phyloP scores from a whole-genome alignment of 2,329 filamentous ascomycete species.

The Curvularia lunata region DNA sequence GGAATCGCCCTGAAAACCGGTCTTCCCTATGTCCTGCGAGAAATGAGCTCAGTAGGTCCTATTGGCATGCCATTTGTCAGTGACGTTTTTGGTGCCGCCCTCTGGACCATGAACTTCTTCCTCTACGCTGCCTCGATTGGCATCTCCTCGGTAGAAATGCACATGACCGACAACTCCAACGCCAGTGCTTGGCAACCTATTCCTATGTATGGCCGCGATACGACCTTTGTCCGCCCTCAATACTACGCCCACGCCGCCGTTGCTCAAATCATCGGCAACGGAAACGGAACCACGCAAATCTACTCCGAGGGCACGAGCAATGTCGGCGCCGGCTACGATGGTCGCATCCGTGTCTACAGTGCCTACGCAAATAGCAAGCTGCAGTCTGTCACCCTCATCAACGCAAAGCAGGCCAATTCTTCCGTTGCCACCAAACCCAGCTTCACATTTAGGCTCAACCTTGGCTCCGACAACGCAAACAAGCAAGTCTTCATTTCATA shows the following conservation, averaged over 20 bases:
- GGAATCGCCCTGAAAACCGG: slow-evolving; percentile 51
- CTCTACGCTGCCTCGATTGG: slow-evolving; percentile 57
- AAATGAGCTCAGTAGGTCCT: slow-evolving; percentile 60
- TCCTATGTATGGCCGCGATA: slow-evolving; percentile 47
- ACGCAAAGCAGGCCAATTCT: slow-evolving; percentile 53
- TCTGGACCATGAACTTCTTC: slow-evolving; percentile 62
- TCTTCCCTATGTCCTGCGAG: slow-evolving; percentile 57
- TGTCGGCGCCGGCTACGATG: slow-evolving; percentile 48
- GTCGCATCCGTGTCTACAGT: slow-evolving; percentile 53
- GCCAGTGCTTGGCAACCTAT: slow-evolving; percentile 59
- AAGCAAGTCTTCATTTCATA: slow-evolving; percentile 56
- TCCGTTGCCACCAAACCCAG: slow-evolving; percentile 47
- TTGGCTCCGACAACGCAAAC: slow-evolving; percentile 50
- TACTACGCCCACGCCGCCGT: slow-evolving; percentile 62
- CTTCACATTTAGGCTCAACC: slow-evolving; percentile 52
- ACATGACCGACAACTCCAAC: slow-evolving; percentile 62
- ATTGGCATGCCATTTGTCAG: slow-evolving; percentile 56
- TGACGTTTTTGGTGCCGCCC: slow-evolving; percentile 57
- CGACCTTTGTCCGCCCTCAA: slow-evolving; percentile 56
- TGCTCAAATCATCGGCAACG: slow-evolving; percentile 57
- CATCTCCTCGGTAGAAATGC: slow-evolving; percentile 58
- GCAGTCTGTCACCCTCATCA: slow-evolving; percentile 55
- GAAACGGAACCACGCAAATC: slow-evolving; percentile 56
- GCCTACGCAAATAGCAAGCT: slow-evolving; percentile 55
- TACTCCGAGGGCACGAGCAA: slow-evolving; percentile 42